Percentiles rank a stretch among this genome's conserved stretches.
phyloP scores from a whole-genome alignment of 148 eudicot genomes.

The Rhododendron vialii region DNA sequence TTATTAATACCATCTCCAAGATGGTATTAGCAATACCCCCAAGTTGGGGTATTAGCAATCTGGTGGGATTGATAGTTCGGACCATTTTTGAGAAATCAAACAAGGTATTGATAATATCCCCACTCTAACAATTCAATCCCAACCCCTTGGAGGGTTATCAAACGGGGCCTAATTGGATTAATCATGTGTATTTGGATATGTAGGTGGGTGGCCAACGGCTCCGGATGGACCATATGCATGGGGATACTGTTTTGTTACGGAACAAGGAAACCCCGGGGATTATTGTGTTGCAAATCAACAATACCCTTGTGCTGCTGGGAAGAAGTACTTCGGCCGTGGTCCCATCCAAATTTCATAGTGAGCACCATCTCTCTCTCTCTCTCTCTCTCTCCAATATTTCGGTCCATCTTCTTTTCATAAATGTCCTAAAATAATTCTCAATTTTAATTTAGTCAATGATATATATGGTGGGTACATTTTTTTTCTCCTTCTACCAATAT shows the following conservation, averaged over 20 bases:
- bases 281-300: constrained; percentile 15
- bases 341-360: constrained; percentile 56
- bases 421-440: background rate
- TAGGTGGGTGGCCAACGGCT: constrained; percentile 59
- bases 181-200: constrained; percentile 22
- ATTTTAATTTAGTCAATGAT: background rate
- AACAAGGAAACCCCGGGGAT: constrained; percentile 12
- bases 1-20: no score
- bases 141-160: no score
- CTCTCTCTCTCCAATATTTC: no score
- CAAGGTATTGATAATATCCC: no score
- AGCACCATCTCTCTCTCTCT: background rate
- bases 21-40: no score
- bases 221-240: constrained; percentile 63
- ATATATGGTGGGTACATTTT: background rate
- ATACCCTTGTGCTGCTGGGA: constrained; percentile 48
- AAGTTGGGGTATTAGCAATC: no score
- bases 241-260: constrained; percentile 37
- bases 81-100: no score
- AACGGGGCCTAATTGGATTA: no score
- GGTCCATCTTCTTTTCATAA: no score
- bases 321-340: constrained; percentile 49
- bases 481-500: background rate
- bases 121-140: no score
- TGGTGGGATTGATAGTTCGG: no score